Percentiles rank a stretch among this genome's conserved stretches.
These are phyloP conservation scores for Penicillium sp. DNA, from an alignment of 2,329 filamentous ascomycete species.

Conservation along the genomic window DNA sequence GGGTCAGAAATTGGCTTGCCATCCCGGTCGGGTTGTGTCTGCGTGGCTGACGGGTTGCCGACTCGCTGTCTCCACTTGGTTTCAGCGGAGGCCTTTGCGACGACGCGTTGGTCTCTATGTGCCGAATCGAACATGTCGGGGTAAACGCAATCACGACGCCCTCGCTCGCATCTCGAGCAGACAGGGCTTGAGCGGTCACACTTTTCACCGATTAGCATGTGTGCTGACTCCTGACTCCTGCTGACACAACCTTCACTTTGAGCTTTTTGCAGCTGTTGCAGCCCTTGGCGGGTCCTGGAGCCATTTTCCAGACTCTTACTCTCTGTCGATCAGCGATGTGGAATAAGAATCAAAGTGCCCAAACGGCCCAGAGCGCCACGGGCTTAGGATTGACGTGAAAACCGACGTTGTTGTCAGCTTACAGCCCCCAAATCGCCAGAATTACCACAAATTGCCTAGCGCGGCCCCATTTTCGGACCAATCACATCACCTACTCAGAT, in stretches of 20 bases:
- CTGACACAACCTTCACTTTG: conserved; percentile 12
- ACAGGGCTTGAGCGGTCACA: conserved; percentile 8
- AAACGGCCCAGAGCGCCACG: background rate
- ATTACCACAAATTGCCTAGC: conserved; percentile 11
- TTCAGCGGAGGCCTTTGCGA: conserved; percentile 4
- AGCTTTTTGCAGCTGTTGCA: conserved; percentile 10
- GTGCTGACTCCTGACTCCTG: background rate
- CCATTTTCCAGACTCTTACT: background rate
- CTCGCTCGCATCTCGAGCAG: conserved; percentile 9
- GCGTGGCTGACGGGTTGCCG: background rate
- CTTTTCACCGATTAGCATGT: conserved; percentile 1
- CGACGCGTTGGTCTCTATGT: conserved; percentile 12
- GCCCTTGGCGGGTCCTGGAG: conserved; percentile 10
- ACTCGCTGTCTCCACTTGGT: conserved; percentile 16
- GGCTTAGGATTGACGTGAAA: background rate
- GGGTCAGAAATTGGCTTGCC: background rate
- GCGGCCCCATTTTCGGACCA: background rate
- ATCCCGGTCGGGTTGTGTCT: background rate
- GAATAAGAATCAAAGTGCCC: background rate
- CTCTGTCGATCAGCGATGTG: background rate
- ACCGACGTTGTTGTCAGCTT: background rate
- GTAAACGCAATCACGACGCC: conserved; percentile 7
- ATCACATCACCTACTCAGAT: background rate
- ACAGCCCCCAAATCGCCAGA: conserved; percentile 1
- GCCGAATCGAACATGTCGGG: conserved; percentile 8